Percentiles rank a stretch among this genome's conserved stretches.
Evolutionary conservation across 2,329 filamentous ascomycete species (phyloP).

Genomic region (Penicillium hordei): DNA sequence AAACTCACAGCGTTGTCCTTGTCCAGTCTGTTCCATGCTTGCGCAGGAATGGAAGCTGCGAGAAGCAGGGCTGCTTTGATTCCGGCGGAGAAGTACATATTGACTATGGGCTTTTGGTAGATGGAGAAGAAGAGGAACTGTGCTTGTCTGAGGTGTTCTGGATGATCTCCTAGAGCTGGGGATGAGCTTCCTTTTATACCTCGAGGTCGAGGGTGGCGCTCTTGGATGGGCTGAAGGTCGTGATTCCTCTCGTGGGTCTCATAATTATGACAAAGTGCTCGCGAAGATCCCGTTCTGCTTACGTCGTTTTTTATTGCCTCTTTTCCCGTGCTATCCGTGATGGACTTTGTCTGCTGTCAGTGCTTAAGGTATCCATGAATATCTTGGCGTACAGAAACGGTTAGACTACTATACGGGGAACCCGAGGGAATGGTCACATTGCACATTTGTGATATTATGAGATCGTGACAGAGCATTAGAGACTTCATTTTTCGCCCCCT

Average conservation of each 20-base stretch:
- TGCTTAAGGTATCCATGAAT: neutral
- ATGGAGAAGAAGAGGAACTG: neutral
- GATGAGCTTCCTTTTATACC: constrained; percentile 2
- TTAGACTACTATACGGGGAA: neutral
- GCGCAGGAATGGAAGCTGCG: constrained; percentile 19
- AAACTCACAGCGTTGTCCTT: constrained; percentile 27
- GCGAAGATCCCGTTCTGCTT: neutral
- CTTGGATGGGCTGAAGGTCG: neutral
- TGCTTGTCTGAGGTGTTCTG: neutral
- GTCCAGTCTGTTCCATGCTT: constrained; percentile 30
- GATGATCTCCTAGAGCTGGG: neutral
- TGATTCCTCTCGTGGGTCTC: neutral
- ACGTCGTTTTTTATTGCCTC: neutral
- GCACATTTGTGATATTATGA: neutral
- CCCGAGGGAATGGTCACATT: neutral
- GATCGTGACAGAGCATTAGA: neutral
- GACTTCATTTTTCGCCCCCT: neutral
- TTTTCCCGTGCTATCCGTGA: neutral
- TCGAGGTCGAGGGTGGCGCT: neutral
- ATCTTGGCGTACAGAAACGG: constrained; percentile 4
- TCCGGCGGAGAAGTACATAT: constrained; percentile 13
- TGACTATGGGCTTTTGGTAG: neutral
- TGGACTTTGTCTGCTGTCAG: neutral
- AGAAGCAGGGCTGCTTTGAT: constrained; percentile 31
- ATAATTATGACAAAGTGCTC: constrained; percentile 6